A percentile compares a stretch with the other conserved stretches of the same genome.
Evolutionary conservation across 2,329 filamentous ascomycete species (phyloP).

Genomic region (Verticillium nonalfalfae): DNA sequence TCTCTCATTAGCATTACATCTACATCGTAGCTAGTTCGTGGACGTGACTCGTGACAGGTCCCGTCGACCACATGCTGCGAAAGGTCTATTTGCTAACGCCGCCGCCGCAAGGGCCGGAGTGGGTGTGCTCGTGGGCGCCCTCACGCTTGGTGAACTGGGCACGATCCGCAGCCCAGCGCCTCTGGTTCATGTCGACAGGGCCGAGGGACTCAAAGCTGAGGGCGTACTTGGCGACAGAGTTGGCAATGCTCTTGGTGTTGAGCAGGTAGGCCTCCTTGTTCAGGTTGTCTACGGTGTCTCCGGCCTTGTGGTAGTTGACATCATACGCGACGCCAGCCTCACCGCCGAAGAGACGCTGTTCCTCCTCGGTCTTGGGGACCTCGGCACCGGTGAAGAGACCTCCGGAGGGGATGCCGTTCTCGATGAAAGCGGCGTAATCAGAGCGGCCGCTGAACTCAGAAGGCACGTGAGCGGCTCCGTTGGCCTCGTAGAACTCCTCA

Average conservation of each 20-base stretch:
- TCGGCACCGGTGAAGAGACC: slow-evolving; percentile 66
- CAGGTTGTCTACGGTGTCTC: slow-evolving; percentile 32
- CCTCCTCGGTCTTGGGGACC: slow-evolving; percentile 52
- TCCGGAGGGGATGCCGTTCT: slow-evolving; percentile 58
- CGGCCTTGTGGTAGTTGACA: slow-evolving; percentile 36
- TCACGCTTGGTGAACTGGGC: slow-evolving; percentile 20
- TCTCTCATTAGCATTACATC: not conserved
- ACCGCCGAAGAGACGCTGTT: slow-evolving; percentile 56
- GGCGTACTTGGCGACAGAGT: slow-evolving; percentile 34
- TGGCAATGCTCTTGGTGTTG: slow-evolving; percentile 35
- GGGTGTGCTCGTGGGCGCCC: slow-evolving; percentile 15
- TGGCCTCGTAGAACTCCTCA: slow-evolving; percentile 43
- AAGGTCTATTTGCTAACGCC: slow-evolving; percentile 3
- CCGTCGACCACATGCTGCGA: not conserved
- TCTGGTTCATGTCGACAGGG: slow-evolving; percentile 16
- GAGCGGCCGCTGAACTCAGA: slow-evolving; percentile 60
- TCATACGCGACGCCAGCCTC: slow-evolving; percentile 43
- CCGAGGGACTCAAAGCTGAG: slow-evolving; percentile 28
- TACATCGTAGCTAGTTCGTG: not conserved
- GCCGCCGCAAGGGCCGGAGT: slow-evolving; percentile 22
- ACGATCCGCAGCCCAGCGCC: slow-evolving; percentile 21
- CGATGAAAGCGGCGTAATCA: slow-evolving; percentile 63
- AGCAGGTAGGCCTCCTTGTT: slow-evolving; percentile 36
- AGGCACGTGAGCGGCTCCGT: slow-evolving; percentile 45
- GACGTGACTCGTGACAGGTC: not conserved